Conservation (phyloP, 192 early-diverging fungal species). For the Coemansia sp. region DNA sequence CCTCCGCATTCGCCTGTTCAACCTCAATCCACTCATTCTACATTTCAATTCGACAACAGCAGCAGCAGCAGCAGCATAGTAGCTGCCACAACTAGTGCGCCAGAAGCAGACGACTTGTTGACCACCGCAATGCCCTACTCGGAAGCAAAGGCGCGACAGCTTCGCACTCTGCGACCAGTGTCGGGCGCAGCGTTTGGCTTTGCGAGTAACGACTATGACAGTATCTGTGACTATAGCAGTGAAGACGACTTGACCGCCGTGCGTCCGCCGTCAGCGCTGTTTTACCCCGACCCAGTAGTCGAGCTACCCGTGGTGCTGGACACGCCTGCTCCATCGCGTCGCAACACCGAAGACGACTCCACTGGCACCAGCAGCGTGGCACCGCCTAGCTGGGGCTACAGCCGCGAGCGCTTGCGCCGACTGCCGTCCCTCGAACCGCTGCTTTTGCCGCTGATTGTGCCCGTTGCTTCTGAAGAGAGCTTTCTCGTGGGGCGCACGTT, state of each 20-base stretch:
- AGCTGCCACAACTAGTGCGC: background rate
- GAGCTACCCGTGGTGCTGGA: slow-evolving; percentile 3
- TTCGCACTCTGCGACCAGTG: background rate
- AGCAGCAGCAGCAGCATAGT: background rate
- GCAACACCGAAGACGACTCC: slow-evolving; percentile 26
- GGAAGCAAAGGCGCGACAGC: background rate
- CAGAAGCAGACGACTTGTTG: background rate
- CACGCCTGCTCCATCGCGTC: slow-evolving; percentile 35
- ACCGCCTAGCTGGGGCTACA: background rate
- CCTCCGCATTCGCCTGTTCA: background rate
- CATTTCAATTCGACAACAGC: background rate
- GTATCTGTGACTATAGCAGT: background rate
- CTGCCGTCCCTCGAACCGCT: background rate
- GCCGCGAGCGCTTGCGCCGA: background rate
- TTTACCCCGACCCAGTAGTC: background rate
- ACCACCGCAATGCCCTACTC: background rate
- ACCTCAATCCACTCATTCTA: background rate
- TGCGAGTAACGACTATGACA: background rate
- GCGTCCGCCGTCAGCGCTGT: slow-evolving; percentile 36
- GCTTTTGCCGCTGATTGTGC: background rate
- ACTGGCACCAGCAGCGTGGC: background rate
- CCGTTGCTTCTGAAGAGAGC: background rate
- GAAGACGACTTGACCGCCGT: slow-evolving; percentile 17
- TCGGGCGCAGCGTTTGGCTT: background rate
- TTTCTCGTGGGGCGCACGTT: background rate